Evolutionary conservation across 768 basidiomycete species (phyloP), one percentile per base, ranked within the genome.

Genomic region (Gloeostereum incarnatum): DNA sequence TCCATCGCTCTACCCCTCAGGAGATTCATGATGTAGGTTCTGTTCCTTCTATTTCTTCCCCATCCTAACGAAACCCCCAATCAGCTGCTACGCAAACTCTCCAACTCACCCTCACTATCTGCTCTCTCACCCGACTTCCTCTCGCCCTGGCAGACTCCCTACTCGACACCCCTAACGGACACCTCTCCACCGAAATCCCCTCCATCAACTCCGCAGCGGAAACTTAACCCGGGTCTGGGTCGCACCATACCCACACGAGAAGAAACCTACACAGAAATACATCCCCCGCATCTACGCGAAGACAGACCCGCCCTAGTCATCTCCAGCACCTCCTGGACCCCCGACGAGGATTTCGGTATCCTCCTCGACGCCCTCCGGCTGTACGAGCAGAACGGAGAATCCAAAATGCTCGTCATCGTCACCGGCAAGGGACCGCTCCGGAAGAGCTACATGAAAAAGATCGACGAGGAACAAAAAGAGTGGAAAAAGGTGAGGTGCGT

Each of bases 291-390:
- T n/a, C 57, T 76, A 18, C 73, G 87, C 23, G 49, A 61, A 2
- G 86, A 90, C 45, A 68, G 93, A 40, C 89, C 91, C 3, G 92
- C 90, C 1, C 62, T 98, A 2, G 47, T 97, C 13, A 79, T 99
- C 19, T 90, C 87, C 17, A 88, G 89, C 47, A 99, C 96, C 1
- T 91, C 87, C 11, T 98, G 94, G 94, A 98, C 96, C 1, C 77
- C 89, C 5, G 96, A 99, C 50, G 96, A 99, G 56, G 92, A 98
- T 55, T 97, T 99, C 47, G 62, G 71, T 6, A 73, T 96, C 36
- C 74, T 99, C 13, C 58, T 97, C 16, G 68, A 75, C 14, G 90
- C 91, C 2, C 63, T 99, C 26, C 54, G 61, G 10, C 29, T 60
- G 11, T 98, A 96, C 54, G 81, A 98, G 9, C 23, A 42, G 16